Conservation (phyloP, 768 basidiomycete species). For the Lactarius sanguifluus region DNA sequence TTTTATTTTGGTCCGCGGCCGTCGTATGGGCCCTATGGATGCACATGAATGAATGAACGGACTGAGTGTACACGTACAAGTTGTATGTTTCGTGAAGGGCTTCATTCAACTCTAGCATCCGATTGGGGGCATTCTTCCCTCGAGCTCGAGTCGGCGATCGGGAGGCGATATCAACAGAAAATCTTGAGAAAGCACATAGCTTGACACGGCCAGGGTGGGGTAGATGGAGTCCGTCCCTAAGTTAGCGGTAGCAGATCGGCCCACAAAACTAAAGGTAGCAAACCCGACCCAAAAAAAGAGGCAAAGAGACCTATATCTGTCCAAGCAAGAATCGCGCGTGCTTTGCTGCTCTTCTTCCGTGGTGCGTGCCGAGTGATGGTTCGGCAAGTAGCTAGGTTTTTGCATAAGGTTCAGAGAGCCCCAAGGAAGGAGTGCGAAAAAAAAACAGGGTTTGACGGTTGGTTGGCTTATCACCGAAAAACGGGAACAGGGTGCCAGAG, state of each 20-base stretch:
- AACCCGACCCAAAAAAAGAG: conserved; percentile 9
- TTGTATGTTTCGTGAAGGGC: not conserved
- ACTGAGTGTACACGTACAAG: not conserved
- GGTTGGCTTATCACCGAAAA: conserved; percentile 17
- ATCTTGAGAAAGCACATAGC: not conserved
- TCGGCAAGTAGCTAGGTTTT: not conserved
- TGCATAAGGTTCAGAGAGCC: conserved; percentile 19
- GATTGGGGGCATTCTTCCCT: conserved; percentile 1
- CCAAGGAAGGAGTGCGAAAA: conserved; percentile 8
- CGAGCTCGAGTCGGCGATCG: not conserved
- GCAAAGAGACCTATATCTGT: not conserved
- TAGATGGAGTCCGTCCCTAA: conserved; percentile 13
- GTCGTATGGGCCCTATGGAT: not conserved
- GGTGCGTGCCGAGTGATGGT: not conserved
- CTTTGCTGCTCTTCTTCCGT: not conserved
- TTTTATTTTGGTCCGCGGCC: not conserved
- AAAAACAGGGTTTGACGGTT: conserved; percentile 22
- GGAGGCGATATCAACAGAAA: not conserved
- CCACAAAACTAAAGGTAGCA: conserved; percentile 14
- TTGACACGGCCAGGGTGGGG: not conserved
- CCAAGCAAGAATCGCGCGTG: not conserved
- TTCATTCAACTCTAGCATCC: not conserved
- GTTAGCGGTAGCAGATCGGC: conserved; percentile 21
- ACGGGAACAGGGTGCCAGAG: conserved; percentile 20
- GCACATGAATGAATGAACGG: not conserved